Evolutionary conservation across 805 yeast genomes (phyloP).

Genomic region (Lipomyces anomalus): DNA sequence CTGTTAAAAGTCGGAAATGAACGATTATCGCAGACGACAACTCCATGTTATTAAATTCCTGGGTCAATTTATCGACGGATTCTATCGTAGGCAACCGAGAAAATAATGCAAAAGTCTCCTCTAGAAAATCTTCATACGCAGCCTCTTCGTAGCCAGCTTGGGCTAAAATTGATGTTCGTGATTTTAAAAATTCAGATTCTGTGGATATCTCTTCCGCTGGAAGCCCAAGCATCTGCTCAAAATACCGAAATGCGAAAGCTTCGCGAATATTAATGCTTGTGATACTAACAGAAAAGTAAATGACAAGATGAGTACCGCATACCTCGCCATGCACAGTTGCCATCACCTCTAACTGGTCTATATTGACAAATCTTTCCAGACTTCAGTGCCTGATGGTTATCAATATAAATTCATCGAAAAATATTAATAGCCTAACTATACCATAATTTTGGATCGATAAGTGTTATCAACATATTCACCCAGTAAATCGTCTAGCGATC

Average conservation of each 20-base stretch:
- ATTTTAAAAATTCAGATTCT: background rate
- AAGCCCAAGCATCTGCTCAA: conserved; percentile 8
- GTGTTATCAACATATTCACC: conserved; percentile 20
- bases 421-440: background rate
- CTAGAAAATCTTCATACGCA: conserved; percentile 25
- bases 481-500: conserved; percentile 11
- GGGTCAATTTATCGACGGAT: conserved; percentile 7
- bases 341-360: conserved; percentile 26
- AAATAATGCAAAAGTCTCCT: conserved; percentile 14
- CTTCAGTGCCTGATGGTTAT: conserved; percentile 10
- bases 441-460: conserved; percentile 18
- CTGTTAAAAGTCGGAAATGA: conserved; percentile 23
- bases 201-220: conserved; percentile 7
- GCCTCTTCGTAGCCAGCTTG: conserved; percentile 22
- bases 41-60: conserved; percentile 21
- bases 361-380: conserved; percentile 10
- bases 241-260: conserved; percentile 23
- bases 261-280: background rate
- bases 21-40: conserved; percentile 26
- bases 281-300: background rate
- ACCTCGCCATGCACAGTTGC: conserved; percentile 28
- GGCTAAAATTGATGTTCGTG: conserved; percentile 12
- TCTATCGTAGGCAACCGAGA: conserved; percentile 6
- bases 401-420: background rate
- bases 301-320: conserved; percentile 1